Evolutionary conservation across 208 protist species (phyloP), one percentile per base, ranked within the genome.

Genomic region (Acanthamoeba comandoni): DNA sequence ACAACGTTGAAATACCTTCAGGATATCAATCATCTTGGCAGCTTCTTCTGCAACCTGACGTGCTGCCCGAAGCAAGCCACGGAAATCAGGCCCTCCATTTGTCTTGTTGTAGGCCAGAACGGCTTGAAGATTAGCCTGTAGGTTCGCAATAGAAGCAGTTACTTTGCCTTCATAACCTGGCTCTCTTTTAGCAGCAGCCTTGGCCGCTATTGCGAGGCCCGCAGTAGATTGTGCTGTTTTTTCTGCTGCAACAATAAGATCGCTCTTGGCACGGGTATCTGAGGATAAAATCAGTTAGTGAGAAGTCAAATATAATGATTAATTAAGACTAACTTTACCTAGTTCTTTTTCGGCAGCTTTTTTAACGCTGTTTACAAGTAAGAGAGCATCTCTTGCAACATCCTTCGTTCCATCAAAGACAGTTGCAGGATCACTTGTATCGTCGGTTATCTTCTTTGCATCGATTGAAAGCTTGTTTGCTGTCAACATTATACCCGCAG

Each of bases 21-120:
- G 60, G 22, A 89, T 51, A 15, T 89, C 80, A 43, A 89, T 89
- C 80, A 89, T 89, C 80, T 89, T 89, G 80, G 48, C 60, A 64
- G 80, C 71, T 51, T 89, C 80, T 12, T 22, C 22, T 29, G 80
- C 80, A 5, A 89, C 80, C 15, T 31, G 35, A 26, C 58, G 4
- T 43, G 80, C 80, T 43, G 80, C 80, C 22, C 71, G 60, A 24
- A 89, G 60, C 55, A 89, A 51, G 22, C 60, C 60, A 57, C 58
- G 67, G 60, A 89, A 89, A 64, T 89, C 80, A 17, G 60, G 55
- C 9, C 60, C 80, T 35, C 80, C 80, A 49, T 89, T 89, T 24
- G 80, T 89, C 80, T 89, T 89, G 35, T 71, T 70, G 80, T 89
- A 89, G 53, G 53, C 58, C 29, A 89, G 49, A 19, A 89, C 48